A percentile compares a stretch with the other conserved stretches of the same genome.
phyloP scores from a whole-genome alignment of 2,329 filamentous ascomycete genomes.

The Aureobasidium zeae region DNA sequence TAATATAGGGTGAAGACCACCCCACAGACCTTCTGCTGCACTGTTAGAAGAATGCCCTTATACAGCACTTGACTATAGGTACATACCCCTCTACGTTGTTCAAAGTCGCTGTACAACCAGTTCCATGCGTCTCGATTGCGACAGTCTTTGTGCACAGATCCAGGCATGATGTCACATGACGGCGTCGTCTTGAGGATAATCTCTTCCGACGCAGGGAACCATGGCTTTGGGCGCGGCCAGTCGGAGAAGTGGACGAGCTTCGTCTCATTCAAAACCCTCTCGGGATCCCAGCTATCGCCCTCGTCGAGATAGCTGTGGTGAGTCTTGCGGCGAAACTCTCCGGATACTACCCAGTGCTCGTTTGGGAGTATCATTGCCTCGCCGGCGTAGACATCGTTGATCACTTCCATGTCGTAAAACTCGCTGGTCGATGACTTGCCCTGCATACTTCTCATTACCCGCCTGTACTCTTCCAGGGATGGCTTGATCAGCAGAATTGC shows the following conservation, averaged over 20 bases:
- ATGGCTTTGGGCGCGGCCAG: constrained; percentile 60
- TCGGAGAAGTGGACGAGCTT: constrained; percentile 65
- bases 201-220: constrained; percentile 38
- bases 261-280: constrained; percentile 47
- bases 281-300: constrained; percentile 46
- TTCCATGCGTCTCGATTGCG: constrained; percentile 22
- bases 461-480: constrained; percentile 41
- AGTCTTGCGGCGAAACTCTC: constrained; percentile 51
- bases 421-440: constrained; percentile 18
- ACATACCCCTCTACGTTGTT: constrained; percentile 17
- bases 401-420: constrained; percentile 58
- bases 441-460: constrained; percentile 27
- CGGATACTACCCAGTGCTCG: constrained; percentile 52
- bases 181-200: constrained; percentile 33
- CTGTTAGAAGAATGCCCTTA: constrained; percentile 1
- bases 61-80: background rate
- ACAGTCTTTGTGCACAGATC: constrained; percentile 20
- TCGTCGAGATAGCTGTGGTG: constrained; percentile 44
- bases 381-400: constrained; percentile 53
- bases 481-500: constrained; percentile 55
- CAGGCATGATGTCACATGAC: constrained; percentile 25
- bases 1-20: constrained; percentile 4
- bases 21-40: constrained; percentile 9
- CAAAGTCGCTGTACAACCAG: constrained; percentile 26
- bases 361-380: constrained; percentile 55